phyloP scores from a whole-genome alignment of 2,329 filamentous ascomycete genomes.

The Fusarium odoratissimum region DNA sequence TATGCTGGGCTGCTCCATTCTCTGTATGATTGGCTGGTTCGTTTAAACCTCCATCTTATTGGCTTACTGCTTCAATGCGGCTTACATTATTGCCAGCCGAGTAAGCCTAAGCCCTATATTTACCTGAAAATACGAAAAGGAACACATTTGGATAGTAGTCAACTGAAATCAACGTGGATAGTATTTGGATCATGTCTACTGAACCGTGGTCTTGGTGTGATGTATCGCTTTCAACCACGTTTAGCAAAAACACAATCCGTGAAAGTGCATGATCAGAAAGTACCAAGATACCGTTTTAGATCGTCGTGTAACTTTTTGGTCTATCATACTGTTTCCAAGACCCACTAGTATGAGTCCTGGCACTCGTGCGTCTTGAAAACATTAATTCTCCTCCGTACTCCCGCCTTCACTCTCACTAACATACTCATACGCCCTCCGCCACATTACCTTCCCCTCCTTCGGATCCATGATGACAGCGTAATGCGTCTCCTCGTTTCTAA shows the following conservation, averaged over 20 bases:
- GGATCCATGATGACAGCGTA: slow-evolving; percentile 59
- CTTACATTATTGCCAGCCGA: background rate
- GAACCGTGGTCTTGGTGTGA: too few relatives aligned
- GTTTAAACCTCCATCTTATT: background rate
- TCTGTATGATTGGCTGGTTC: background rate
- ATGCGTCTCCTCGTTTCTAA: slow-evolving; percentile 48
- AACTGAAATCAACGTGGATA: too few relatives aligned
- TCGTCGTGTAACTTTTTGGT: too few relatives aligned
- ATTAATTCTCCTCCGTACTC: background rate
- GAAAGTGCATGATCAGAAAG: too few relatives aligned
- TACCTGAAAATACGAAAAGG: too few relatives aligned
- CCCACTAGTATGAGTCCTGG: too few relatives aligned
- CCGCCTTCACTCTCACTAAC: background rate
- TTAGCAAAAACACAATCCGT: too few relatives aligned
- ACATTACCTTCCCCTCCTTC: slow-evolving; percentile 53
- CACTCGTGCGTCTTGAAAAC: fast-evolving
- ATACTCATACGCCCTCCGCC: slow-evolving; percentile 15
- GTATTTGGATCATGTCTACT: too few relatives aligned
- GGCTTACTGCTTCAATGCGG: background rate
- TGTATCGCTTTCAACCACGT: too few relatives aligned
- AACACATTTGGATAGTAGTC: too few relatives aligned
- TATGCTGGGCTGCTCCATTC: fast-evolving
- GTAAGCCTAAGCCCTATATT: background rate
- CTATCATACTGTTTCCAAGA: too few relatives aligned
- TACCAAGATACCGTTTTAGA: too few relatives aligned